Evolutionary conservation across 176 grass and related monocot species (phyloP), one percentile per base, ranked within the genome.

Genomic region (Oryza rufipogon): DNA sequence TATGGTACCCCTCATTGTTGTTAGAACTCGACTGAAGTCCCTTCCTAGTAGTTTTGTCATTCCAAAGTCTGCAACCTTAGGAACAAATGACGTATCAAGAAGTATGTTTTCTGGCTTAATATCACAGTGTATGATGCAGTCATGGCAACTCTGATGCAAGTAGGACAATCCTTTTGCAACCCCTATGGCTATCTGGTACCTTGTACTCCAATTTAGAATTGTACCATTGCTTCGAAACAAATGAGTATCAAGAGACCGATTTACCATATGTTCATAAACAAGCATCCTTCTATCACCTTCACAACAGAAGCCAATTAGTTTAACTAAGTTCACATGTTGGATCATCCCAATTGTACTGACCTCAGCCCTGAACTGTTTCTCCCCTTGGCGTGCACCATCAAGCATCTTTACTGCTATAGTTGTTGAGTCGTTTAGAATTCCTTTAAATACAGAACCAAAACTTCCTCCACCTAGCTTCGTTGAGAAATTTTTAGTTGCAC

Each of bases 101-200:
- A 88, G 87, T 74, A 88, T 88, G 11, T 88, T 88, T 36, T 36
- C 34, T 4, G 34, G 34, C 34, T 46, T 84, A 69, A 95, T 84
- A 54, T 95, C 90, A 13, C 88, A 95, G 22, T 90, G 93, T 70
- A 95, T 88, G 73, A 92, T 95, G 79, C 84, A 90, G 3, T 95
- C 71, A 2, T 23, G 63, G 51, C 93, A 95, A 74, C 91, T 79
- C 47, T 89, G 75, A 67, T 94, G 86, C 68, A 91, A 28, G 67
- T 91, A 94, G 39, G 77, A 85, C 34, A 91, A 44, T 75, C 92
- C 89, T 89, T 86, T 94, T 1, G 84, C 89, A 68, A 77, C 68
- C 71, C 87, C 89, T n/a, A 89, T 25, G 4, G 64, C 78, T 39
- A 94, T 87, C 22, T 77, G 20, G 26, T 89, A 87, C 33, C 92